Evolutionary conservation across 495 filamentous ascomycete genomes (phyloP), one percentile per base, ranked within the genome.

Genomic region (Pyronema domesticum): DNA sequence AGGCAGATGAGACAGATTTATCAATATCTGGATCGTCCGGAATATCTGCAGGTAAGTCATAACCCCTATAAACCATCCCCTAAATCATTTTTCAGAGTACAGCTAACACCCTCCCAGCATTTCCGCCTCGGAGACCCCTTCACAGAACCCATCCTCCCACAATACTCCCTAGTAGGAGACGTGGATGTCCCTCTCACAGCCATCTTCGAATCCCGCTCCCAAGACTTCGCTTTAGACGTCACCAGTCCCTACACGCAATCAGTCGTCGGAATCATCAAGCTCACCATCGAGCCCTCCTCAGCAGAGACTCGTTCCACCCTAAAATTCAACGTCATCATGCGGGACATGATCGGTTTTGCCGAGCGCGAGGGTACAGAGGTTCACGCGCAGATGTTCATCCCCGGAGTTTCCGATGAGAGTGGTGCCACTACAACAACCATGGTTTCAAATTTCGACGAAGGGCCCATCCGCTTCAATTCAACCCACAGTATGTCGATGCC

Each of bases 251-350:
- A 95, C 64, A 96, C 89, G 0, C 81, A 81, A 33, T 82, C 83
- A 67, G 86, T 83, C 0, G 75, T 96, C 55, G 91, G 91, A 46
- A 85, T 95, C 34, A 80, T 96, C 59, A 82, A 86, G 53, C 70
- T 99, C 44, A 89, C 89, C 2, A 71, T 99, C 8, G 91, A 96
- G 62, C 91, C 91, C 36, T 95, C 89, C 0, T 89, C 85, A 17
- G 89, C 91, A 7, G 83, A 93, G 65, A 87, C 89, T 19, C 91
- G 89, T 30, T 87, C 85, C 50, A 96, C 85, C 23, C 71, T 99
- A 53, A 96, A 96, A 65, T 99, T 96, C 70, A 99, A 96, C 60
- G 87, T 96, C 19, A 89, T 95, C 48, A 94, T 99, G 88, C 88
- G 91, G 64, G 86, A 96, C 61, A 81, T 99, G 80, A 69, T 89